These are phyloP conservation scores for Mycena epipterygia DNA, from an alignment of 768 basidiomycete species.

Conservation along the genomic window DNA sequence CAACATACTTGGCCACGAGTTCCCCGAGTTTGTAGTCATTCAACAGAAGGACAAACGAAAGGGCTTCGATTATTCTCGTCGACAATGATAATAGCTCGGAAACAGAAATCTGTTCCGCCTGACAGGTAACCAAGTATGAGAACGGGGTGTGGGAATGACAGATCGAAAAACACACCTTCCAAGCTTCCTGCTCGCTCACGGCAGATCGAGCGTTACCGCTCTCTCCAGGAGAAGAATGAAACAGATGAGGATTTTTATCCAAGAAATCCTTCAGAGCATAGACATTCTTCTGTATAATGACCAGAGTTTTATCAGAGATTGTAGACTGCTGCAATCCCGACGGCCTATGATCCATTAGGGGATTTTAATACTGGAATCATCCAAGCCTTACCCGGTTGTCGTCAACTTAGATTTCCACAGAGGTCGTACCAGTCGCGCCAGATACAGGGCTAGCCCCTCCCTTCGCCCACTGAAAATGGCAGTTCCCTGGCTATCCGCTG, in stretches of 20 bases:
- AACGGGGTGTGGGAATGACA: background rate
- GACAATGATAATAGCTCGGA: slow-evolving; percentile 81
- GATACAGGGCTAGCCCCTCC: slow-evolving; percentile 90
- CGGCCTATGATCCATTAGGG: slow-evolving; percentile 46
- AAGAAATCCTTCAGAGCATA: slow-evolving; percentile 82
- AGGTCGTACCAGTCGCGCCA: slow-evolving; percentile 87
- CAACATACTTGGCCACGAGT: slow-evolving; percentile 80
- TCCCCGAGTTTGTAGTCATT: slow-evolving; percentile 93
- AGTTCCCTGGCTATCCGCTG: slow-evolving; percentile 78
- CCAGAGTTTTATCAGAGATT: slow-evolving; percentile 71
- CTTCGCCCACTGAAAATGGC: slow-evolving; percentile 89
- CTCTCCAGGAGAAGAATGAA: slow-evolving; percentile 86
- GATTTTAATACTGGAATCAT: background rate
- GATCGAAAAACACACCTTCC: slow-evolving; percentile 70
- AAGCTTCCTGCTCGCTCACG: slow-evolving; percentile 86
- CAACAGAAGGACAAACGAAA: slow-evolving; percentile 92
- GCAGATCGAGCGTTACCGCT: slow-evolving; percentile 67
- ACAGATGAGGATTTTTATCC: slow-evolving; percentile 86
- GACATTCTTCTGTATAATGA: slow-evolving; percentile 85
- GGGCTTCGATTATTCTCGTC: slow-evolving; percentile 90
- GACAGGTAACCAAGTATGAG: slow-evolving; percentile 8
- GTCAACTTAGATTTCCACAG: slow-evolving; percentile 91
- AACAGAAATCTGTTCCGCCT: slow-evolving; percentile 90
- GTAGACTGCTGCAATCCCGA: slow-evolving; percentile 69
- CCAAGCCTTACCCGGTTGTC: slow-evolving; percentile 63